phyloP scores from a whole-genome alignment of 805 yeast species.

The Starmerella gropengiesseri region DNA sequence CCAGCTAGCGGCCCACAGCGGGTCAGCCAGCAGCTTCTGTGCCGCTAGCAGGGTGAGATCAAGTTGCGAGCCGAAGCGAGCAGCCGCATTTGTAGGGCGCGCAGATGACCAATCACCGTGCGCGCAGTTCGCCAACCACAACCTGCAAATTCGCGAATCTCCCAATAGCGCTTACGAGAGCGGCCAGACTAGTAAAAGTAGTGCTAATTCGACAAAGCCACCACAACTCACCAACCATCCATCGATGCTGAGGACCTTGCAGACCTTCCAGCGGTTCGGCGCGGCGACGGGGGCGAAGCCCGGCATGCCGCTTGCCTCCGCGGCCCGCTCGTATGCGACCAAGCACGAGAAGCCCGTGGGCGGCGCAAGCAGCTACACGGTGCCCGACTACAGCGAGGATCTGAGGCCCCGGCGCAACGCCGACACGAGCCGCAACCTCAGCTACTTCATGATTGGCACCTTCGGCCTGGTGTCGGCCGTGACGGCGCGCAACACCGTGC shows the following conservation, averaged over 20 bases:
- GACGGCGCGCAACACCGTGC: conserved; percentile 89
- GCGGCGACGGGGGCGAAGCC: conserved; percentile 9
- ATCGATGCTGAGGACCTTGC: conserved; percentile 19
- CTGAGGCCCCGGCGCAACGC: conserved; percentile 58
- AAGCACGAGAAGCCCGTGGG: conserved; percentile 25
- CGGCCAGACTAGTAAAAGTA: conserved; percentile 10
- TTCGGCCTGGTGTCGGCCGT: conserved; percentile 83
- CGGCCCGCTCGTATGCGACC: conserved; percentile 16
- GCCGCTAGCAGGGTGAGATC: too few relatives aligned
- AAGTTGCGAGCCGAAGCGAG: too few relatives aligned
- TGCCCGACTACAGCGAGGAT: conserved; percentile 80
- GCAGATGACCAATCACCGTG: conserved; percentile 14
- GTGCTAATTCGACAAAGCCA: neutral
- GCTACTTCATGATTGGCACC: conserved; percentile 97
- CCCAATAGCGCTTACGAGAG: conserved; percentile 12
- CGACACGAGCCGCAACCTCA: conserved; percentile 72
- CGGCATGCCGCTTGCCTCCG: conserved; percentile 4
- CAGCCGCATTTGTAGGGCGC: too few relatives aligned
- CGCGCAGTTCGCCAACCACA: conserved; percentile 17
- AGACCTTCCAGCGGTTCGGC: conserved; percentile 15
- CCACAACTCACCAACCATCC: neutral
- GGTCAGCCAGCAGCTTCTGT: too few relatives aligned
- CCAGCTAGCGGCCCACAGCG: too few relatives aligned
- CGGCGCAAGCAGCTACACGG: conserved; percentile 57
- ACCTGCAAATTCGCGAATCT: conserved; percentile 10